phyloP scores from a whole-genome alignment of 495 filamentous ascomycete genomes.

The Glutinoglossum americanum region DNA sequence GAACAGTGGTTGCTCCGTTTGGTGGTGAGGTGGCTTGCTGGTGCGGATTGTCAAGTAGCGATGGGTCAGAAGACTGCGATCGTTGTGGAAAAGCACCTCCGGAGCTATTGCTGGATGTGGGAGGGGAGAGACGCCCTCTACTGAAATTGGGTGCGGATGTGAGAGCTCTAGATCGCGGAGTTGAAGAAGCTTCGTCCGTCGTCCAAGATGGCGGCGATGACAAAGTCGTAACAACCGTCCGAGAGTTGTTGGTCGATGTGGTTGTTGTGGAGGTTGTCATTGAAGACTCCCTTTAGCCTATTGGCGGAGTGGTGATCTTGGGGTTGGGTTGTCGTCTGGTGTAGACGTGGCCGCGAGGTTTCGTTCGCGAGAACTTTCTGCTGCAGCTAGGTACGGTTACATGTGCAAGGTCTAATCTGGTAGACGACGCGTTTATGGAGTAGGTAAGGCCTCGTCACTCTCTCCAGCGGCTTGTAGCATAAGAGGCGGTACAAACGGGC shows the following conservation, averaged over 20 bases:
- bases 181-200: not conserved
- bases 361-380: not conserved
- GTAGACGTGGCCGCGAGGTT: not conserved
- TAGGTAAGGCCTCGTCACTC: not conserved
- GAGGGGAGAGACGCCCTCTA: not conserved
- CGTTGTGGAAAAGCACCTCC: not conserved
- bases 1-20: slow-evolving; percentile 1
- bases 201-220: not conserved
- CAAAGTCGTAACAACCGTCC: not conserved
- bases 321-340: not conserved
- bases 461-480: no score
- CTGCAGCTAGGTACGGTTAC: not conserved
- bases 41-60: not conserved
- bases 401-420: not conserved
- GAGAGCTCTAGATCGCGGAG: not conserved
- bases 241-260: not conserved
- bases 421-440: not conserved
- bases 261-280: not conserved
- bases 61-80: not conserved
- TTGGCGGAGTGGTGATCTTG: not conserved
- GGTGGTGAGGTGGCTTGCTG: not conserved
- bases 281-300: not conserved
- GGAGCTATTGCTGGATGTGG: not conserved
- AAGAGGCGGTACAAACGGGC: no score
- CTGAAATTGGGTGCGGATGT: not conserved